Conservation (phyloP, 2,329 filamentous ascomycete genomes). For the Beauveria sp. region DNA sequence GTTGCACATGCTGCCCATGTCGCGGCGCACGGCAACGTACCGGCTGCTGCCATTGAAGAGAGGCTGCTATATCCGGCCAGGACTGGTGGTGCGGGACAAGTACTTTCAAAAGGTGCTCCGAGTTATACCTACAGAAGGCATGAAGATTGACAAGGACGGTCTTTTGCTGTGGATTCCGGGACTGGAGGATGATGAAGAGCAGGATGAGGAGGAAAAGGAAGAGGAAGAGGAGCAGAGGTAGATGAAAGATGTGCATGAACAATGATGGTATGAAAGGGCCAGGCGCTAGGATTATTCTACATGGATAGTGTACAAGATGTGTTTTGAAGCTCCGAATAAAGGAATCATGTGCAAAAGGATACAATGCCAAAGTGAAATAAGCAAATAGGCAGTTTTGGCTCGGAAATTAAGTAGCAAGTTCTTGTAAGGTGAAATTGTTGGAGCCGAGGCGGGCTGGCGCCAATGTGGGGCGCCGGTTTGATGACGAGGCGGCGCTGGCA, state of each 20-base stretch:
- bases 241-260: neutral
- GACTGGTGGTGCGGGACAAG: constrained; percentile 72
- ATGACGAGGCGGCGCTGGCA: too few species aligned
- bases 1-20: constrained; percentile 75
- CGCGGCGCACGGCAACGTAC: constrained; percentile 66
- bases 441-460: neutral
- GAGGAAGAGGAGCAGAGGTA: constrained; percentile 11
- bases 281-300: neutral
- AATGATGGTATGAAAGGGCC: neutral
- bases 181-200: constrained; percentile 20
- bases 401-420: too few species aligned
- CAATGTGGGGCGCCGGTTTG: neutral
- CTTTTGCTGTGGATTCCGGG: constrained; percentile 53
- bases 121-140: constrained; percentile 70
- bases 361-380: too few species aligned
- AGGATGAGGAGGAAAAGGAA: constrained; percentile 5
- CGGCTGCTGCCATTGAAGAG: constrained; percentile 60
- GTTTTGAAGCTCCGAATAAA: too few species aligned
- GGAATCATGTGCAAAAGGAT: too few species aligned
- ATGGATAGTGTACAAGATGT: neutral
- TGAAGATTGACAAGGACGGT: constrained; percentile 57
- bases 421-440: neutral
- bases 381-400: neutral
- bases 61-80: constrained; percentile 63
- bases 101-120: constrained; percentile 89